These are phyloP conservation scores for Auricularia sp. DNA, from an alignment of 768 basidiomycete species.

Conservation along the genomic window DNA sequence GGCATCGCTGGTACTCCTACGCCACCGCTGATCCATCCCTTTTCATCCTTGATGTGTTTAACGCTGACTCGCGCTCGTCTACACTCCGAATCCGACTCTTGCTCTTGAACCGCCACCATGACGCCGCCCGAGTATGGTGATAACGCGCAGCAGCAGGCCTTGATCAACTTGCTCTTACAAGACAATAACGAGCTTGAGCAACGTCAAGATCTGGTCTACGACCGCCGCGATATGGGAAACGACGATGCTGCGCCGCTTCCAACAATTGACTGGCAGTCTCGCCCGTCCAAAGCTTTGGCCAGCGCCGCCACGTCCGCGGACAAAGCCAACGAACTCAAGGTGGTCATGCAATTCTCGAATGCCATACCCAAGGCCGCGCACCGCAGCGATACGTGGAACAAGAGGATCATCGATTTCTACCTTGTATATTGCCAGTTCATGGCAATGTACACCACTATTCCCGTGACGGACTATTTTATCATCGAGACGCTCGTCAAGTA, in stretches of 20 bases:
- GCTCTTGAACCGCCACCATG: too few relatives aligned
- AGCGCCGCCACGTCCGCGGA: not conserved
- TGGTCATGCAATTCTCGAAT: not conserved
- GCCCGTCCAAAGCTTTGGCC: not conserved
- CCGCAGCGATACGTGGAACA: not conserved
- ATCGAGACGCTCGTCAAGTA: not conserved
- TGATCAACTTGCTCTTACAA: too few relatives aligned
- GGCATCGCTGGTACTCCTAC: too few relatives aligned
- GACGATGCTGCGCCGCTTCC: not conserved
- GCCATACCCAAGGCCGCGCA: not conserved
- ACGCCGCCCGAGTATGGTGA: too few relatives aligned
- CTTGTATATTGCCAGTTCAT: not conserved
- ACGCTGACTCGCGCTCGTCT: too few relatives aligned
- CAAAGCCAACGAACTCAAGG: not conserved
- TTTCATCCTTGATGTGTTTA: too few relatives aligned
- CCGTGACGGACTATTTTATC: not conserved
- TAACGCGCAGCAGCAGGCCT: too few relatives aligned
- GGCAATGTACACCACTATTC: not conserved
- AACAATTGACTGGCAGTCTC: not conserved
- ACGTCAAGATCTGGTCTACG: not conserved
- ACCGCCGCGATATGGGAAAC: not conserved
- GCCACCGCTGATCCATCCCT: too few relatives aligned
- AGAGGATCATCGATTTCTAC: not conserved
- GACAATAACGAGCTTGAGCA: too few relatives aligned
- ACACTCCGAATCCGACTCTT: too few relatives aligned